Evolutionary conservation across 2,329 filamentous ascomycete species (phyloP).

Genomic region (Bipolaris zeicola): DNA sequence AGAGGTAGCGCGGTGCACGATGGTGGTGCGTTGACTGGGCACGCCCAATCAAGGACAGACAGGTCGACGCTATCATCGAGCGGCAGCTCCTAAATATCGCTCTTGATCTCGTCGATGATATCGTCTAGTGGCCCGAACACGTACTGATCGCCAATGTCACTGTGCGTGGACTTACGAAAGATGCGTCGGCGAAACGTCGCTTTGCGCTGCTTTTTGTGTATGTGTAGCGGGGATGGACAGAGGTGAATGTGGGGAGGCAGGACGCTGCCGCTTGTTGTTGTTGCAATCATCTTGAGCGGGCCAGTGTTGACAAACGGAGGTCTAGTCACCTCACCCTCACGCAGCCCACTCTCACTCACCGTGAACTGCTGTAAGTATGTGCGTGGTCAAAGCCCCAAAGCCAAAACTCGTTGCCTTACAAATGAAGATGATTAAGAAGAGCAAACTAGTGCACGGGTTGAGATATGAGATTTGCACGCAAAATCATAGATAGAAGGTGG

Average conservation of each 20-base stretch:
- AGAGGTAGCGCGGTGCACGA: constrained; percentile 34
- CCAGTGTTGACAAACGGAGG: constrained; percentile 10
- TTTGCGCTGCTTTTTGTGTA: constrained; percentile 37
- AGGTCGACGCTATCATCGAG: constrained; percentile 17
- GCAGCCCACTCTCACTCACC: constrained; percentile 16
- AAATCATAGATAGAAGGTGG: neutral
- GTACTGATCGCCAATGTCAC: constrained; percentile 9
- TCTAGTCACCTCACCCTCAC: constrained; percentile 13
- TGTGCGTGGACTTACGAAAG: constrained; percentile 29
- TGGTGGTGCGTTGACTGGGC: constrained; percentile 25
- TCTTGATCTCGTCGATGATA: constrained; percentile 43
- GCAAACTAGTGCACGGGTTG: constrained; percentile 5
- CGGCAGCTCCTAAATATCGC: constrained; percentile 34
- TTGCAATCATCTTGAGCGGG: constrained; percentile 21
- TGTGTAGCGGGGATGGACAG: constrained; percentile 37
- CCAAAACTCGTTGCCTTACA: neutral
- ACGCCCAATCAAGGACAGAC: constrained; percentile 21
- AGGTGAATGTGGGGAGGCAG: constrained; percentile 23
- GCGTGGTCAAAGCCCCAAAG: neutral
- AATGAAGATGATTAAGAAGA: constrained; percentile 13
- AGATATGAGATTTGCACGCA: neutral
- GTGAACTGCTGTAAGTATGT: neutral
- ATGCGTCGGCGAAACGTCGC: constrained; percentile 34
- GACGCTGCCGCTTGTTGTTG: constrained; percentile 15
- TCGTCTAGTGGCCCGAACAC: constrained; percentile 40